Conservation (phyloP, 495 filamentous ascomycete genomes). For the Penicillium longicatenatum region DNA sequence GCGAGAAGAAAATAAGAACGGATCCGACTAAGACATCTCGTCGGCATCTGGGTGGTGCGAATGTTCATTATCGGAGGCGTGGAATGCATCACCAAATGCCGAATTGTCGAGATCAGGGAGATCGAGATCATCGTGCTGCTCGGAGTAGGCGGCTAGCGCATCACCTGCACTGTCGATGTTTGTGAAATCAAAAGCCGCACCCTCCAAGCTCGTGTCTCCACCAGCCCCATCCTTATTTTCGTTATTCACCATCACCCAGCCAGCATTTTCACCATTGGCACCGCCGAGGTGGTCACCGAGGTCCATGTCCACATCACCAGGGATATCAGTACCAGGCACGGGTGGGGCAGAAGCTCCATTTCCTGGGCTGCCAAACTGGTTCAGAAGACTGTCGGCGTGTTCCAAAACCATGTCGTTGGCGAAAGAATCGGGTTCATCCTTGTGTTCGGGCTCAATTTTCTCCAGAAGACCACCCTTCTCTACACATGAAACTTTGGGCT, state of each 20-base stretch:
- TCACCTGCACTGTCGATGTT: constrained; percentile 64
- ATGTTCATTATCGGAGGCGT: constrained; percentile 56
- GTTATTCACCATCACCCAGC: constrained; percentile 63
- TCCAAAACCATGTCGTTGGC: constrained; percentile 69
- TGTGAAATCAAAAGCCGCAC: constrained; percentile 55
- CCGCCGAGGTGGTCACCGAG: constrained; percentile 36
- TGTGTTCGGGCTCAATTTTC: constrained; percentile 50
- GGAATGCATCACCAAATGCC: constrained; percentile 65
- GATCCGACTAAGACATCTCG: constrained; percentile 39
- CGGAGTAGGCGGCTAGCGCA: constrained; percentile 61
- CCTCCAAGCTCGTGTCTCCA: constrained; percentile 39
- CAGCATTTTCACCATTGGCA: constrained; percentile 46
- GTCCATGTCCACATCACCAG: constrained; percentile 46
- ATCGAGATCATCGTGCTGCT: constrained; percentile 52
- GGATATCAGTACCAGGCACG: constrained; percentile 17
- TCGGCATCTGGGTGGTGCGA: constrained; percentile 46
- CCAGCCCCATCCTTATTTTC: constrained; percentile 38
- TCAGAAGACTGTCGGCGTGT: constrained; percentile 60
- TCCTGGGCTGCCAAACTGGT: constrained; percentile 62
- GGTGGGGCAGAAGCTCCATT: constrained; percentile 38
- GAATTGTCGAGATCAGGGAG: constrained; percentile 58
- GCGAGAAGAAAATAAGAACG: background rate
- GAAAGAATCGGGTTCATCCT: constrained; percentile 30
- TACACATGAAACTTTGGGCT: constrained; percentile 65
- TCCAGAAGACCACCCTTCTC: constrained; percentile 74